A percentile compares a stretch with the other conserved stretches of the same genome.
phyloP scores from a whole-genome alignment of 2,329 filamentous ascomycete genomes.

The Claviceps sp. region DNA sequence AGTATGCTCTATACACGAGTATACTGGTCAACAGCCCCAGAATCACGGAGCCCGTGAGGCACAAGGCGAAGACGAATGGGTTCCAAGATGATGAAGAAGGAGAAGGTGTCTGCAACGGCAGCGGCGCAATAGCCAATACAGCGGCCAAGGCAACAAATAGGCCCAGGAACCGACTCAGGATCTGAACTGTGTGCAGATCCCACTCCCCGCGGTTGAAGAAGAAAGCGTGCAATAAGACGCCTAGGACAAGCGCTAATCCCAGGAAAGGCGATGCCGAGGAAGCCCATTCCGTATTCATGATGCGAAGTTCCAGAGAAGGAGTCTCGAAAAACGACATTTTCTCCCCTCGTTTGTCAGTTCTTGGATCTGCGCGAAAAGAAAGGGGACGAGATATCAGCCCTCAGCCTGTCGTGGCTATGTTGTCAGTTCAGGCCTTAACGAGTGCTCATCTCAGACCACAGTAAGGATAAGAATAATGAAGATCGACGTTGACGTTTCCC shows the following conservation, averaged over 20 bases:
- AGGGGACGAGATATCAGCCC: not conserved
- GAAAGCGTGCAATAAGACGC: constrained; percentile 8
- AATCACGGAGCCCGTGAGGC: not conserved
- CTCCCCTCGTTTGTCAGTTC: too few species aligned
- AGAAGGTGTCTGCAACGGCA: not conserved
- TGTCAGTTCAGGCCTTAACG: too few species aligned
- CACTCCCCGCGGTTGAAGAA: constrained; percentile 15
- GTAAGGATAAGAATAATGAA: too few species aligned
- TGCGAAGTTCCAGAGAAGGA: not conserved
- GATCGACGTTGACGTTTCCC: too few species aligned
- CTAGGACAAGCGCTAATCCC: constrained; percentile 21
- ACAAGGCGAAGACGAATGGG: not conserved
- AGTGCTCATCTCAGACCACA: too few species aligned
- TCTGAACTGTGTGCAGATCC: constrained; percentile 9
- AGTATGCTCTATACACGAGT: constrained; percentile 10
- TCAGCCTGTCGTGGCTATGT: too few species aligned
- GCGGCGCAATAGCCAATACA: not conserved
- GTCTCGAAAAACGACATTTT: not conserved
- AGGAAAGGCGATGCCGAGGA: not conserved
- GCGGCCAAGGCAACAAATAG: not conserved
- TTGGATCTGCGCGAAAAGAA: not conserved
- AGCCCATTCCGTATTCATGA: not conserved
- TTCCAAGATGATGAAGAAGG: not conserved
- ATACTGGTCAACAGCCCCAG: constrained; percentile 7
- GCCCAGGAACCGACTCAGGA: not conserved